Evolutionary conservation across 2,329 filamentous ascomycete species (phyloP).

Genomic region (Lachnellula cervina): DNA sequence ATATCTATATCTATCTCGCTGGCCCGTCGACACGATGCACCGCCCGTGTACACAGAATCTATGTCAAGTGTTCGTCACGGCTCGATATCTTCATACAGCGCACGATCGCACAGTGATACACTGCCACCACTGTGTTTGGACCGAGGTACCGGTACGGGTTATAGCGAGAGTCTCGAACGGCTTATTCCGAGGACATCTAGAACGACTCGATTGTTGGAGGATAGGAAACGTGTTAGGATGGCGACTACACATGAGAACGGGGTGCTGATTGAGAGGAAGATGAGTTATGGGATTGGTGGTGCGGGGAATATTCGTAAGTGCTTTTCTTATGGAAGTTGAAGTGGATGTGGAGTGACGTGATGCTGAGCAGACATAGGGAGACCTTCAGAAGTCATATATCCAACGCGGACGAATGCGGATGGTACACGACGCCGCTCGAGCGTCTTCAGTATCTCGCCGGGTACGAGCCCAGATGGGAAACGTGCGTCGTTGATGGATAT

Average conservation of each 20-base stretch:
- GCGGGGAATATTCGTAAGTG: slow-evolving; percentile 30
- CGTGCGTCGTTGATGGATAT: slow-evolving; percentile 13
- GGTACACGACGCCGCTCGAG: slow-evolving; percentile 22
- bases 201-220: neutral
- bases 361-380: slow-evolving; percentile 14
- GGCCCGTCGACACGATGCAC: neutral
- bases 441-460: slow-evolving; percentile 15
- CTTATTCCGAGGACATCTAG: neutral
- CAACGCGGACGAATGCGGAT: slow-evolving; percentile 16
- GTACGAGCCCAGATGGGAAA: slow-evolving; percentile 17
- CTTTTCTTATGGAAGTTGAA: neutral
- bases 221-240: neutral
- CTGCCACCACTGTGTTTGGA: neutral
- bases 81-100: too few species aligned
- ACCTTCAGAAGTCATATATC: slow-evolving; percentile 28
- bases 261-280: slow-evolving; percentile 17
- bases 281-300: slow-evolving; percentile 30
- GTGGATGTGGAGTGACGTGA: neutral
- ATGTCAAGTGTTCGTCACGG: too few species aligned
- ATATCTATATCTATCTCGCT: slow-evolving; percentile 4
- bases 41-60: neutral
- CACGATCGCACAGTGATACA: too few species aligned
- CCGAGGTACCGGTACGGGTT: neutral
- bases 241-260: neutral
- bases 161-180: neutral